phyloP scores from a whole-genome alignment of 2,329 filamentous ascomycete species.

The Colletotrichum nymphaeae region DNA sequence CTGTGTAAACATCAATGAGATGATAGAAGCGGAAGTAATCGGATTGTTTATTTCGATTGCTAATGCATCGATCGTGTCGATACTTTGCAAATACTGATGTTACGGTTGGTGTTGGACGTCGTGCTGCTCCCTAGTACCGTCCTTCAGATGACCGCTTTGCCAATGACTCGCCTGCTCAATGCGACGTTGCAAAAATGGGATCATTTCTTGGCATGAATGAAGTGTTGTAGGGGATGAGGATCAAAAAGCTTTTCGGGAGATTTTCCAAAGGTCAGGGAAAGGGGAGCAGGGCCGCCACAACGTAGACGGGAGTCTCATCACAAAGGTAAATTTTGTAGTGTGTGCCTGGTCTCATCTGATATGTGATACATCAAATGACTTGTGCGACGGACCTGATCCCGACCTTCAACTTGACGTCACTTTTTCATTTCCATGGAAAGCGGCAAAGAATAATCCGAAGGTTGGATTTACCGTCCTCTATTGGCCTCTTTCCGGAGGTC shows the following conservation, averaged over 20 bases:
- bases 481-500: neutral
- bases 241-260: neutral
- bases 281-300: neutral
- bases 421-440: neutral
- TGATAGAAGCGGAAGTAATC: constrained; percentile 16
- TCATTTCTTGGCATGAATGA: neutral
- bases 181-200: neutral
- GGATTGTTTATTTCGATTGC: neutral
- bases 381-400: neutral
- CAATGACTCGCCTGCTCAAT: constrained; percentile 23
- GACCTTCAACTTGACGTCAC: constrained; percentile 14
- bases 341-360: constrained; percentile 32
- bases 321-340: neutral
- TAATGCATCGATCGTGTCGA: neutral
- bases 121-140: neutral
- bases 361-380: constrained; percentile 18
- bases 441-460: neutral
- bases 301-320: neutral
- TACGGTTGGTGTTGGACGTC: constrained; percentile 9
- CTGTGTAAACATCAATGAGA: constrained; percentile 11
- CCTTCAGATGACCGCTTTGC: constrained; percentile 14
- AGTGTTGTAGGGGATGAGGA: neutral
- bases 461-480: neutral
- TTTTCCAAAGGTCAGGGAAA: neutral
- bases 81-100: constrained; percentile 12